Conservation (phyloP, 306 rosid genomes). For the Lathyrus tuberosus region DNA sequence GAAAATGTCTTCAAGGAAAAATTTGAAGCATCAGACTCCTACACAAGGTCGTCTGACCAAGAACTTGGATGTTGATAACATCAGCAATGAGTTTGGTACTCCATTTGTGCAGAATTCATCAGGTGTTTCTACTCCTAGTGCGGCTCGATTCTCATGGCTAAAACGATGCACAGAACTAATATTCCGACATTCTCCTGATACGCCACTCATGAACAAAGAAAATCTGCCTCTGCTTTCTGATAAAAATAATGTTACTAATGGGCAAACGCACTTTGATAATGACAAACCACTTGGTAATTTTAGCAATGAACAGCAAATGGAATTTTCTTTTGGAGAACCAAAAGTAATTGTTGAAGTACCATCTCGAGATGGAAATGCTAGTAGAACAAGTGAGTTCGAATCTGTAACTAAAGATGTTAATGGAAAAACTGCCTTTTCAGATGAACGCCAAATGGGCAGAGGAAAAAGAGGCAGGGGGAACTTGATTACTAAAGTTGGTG, state of each 20-base stretch:
- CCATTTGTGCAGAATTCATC: conserved; percentile 50
- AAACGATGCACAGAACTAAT: conserved; percentile 71
- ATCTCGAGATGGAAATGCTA: conserved; percentile 41
- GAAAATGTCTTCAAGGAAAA: conserved; percentile 52
- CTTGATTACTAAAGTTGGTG: conserved; percentile 39
- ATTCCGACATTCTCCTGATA: conserved; percentile 69
- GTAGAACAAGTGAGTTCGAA: conserved; percentile 42
- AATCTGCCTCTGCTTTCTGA: conserved; percentile 42
- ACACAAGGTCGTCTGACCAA: conserved; percentile 33
- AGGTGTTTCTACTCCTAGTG: conserved; percentile 52
- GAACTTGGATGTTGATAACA: conserved; percentile 37
- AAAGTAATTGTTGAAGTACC: conserved; percentile 91
- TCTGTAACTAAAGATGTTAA: conserved; percentile 49
- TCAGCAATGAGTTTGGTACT: conserved; percentile 52
- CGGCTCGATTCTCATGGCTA: conserved; percentile 73
- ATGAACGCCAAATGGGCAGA: conserved; percentile 47
- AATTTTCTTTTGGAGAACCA: conserved; percentile 66
- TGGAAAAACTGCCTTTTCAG: conserved; percentile 46
- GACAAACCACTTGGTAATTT: conserved; percentile 42
- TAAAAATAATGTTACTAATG: conserved; percentile 37
- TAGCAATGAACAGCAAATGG: conserved; percentile 47
- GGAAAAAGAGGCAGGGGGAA: conserved; percentile 68
- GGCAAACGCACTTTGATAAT: conserved; percentile 40
- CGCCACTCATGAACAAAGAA: conserved; percentile 34
- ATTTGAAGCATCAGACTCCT: conserved; percentile 47